Evolutionary conservation across 169 alveolate genomes (phyloP).

Genomic region (Neospora caninum): DNA sequence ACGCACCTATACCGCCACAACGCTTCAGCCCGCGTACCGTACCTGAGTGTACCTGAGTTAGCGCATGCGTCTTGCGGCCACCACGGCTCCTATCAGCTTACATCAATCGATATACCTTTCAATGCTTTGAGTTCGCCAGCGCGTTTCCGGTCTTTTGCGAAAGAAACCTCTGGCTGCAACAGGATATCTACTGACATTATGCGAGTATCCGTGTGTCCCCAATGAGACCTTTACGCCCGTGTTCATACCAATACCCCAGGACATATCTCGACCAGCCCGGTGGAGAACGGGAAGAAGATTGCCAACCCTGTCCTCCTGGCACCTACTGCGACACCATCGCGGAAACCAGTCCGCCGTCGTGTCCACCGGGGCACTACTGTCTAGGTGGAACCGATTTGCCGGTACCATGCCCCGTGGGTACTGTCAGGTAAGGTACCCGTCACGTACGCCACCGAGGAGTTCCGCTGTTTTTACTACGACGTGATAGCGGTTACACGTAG

Average conservation of each 20-base stretch:
- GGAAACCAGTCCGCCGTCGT: neutral
- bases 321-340: constrained; percentile 16
- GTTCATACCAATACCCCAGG: neutral
- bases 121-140: too few relatives aligned
- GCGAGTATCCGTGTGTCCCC: neutral
- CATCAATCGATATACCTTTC: too few relatives aligned
- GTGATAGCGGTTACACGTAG: too few relatives aligned
- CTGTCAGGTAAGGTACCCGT: neutral
- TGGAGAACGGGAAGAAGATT: neutral
- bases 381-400: neutral
- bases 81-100: too few relatives aligned
- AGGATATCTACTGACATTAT: neutral
- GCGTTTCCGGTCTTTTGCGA: too few relatives aligned
- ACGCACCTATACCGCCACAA: too few relatives aligned
- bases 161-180: too few relatives aligned
- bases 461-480: too few relatives aligned
- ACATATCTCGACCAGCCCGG: neutral
- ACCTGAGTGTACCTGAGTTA: too few relatives aligned
- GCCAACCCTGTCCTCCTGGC: neutral
- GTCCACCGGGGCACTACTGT: constrained; percentile 7
- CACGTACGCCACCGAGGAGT: neutral
- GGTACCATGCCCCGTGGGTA: constrained; percentile 28
- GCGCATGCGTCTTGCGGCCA: too few relatives aligned
- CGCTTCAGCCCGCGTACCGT: too few relatives aligned
- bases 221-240: too few relatives aligned